A percentile compares a stretch with the other conserved stretches of the same genome.
These are phyloP conservation scores for Lobosporangium transversale DNA, from an alignment of 192 early-diverging fungal genomes.

Conservation along the genomic window DNA sequence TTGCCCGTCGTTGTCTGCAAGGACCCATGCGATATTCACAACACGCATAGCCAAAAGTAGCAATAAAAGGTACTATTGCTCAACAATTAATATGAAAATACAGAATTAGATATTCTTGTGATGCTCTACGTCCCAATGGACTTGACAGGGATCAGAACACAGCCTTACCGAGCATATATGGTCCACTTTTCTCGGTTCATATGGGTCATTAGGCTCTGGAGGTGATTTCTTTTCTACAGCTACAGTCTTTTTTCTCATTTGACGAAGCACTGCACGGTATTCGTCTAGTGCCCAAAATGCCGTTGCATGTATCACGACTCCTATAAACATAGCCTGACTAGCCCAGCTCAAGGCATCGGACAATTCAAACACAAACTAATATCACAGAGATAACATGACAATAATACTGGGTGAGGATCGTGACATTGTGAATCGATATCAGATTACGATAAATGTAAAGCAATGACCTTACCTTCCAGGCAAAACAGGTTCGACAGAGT, in stretches of 20 bases:
- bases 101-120: too few species aligned
- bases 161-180: constrained; percentile 27
- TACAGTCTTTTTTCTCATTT: not conserved
- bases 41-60: constrained; percentile 6
- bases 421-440: too few species aligned
- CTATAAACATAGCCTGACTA: constrained; percentile 10
- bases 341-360: not conserved
- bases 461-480: constrained; percentile 6
- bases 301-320: constrained; percentile 22
- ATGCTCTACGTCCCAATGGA: too few species aligned
- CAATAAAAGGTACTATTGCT: constrained; percentile 14
- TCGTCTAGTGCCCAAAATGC: constrained; percentile 39
- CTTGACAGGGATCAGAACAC: too few species aligned
- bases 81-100: not conserved
- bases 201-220: constrained; percentile 12
- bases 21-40: constrained; percentile 3
- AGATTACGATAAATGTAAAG: not conserved
- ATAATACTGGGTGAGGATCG: too few species aligned
- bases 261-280: constrained; percentile 9
- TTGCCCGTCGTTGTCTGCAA: constrained; percentile 1
- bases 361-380: not conserved
- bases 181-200: constrained; percentile 24
- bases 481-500: constrained; percentile 3
- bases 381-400: constrained; percentile 2
- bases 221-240: constrained; percentile 7